Base-by-base conservation (phyloP, 179 eudicot genomes). In the Spinacia oleracea region DNA sequence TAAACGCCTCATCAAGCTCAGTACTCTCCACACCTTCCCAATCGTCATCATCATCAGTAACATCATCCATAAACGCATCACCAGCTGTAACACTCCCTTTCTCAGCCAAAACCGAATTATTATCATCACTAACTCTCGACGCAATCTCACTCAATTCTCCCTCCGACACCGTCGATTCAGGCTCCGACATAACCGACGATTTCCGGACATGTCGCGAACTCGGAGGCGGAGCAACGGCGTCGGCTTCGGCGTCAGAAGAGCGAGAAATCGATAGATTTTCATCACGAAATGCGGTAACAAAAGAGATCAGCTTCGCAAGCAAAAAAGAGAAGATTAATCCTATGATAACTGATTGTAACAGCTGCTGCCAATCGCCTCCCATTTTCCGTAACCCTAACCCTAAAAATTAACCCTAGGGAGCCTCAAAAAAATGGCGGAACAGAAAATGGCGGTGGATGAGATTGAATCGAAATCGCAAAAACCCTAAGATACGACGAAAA, bases 21-120 rank as follows among this genome's bases (percentile, higher is more conserved):
- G 98, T 95, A 66, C 92, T 95, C 86, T 91, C 98, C 12, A 95
- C 97, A 18, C 98, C 98, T 70, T 95, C 98, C 98, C 98, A 95
- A 88, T 93, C 98, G 83, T 92, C 94, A 72, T 93, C 96, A 38
- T 85, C 87, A 76, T 83, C 74, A 67, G 68, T 60, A 6, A 29
- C 85, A 67, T 81, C 89, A 63, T 81, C 90, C 78, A 82, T 58
- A 18, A 51, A 31, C 45, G 35, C 58, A 32, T 82, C 90, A 45
- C 70, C 56, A 3, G 78, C 89, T 25, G 66, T 78, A 1, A 73
- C 77, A 31, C 85, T 82, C 0, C 83, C 90, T 58, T 72, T 81
- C 74, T 80, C 89, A 1, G 80, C 81, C 27, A 84, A 67, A n/a
- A 84, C 77, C 38, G 87, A 84, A 48, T 84, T 20, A 6, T 72